Percentiles rank a stretch among this genome's conserved stretches.
Conservation (phyloP, 2,329 filamentous ascomycete species). For the Penicillium verrucosum region DNA sequence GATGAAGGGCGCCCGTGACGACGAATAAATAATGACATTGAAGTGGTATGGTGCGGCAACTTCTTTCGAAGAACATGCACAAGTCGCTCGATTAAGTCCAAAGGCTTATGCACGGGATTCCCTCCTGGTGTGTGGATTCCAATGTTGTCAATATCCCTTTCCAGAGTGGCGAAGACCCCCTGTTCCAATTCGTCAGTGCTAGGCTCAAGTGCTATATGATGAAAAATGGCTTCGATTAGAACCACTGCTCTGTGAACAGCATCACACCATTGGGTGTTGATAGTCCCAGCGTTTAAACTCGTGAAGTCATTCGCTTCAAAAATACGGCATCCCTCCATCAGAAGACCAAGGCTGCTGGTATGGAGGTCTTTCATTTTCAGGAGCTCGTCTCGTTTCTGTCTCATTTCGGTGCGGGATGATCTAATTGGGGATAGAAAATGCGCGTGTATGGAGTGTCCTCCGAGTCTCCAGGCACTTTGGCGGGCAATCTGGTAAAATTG, state of each 20-base stretch:
- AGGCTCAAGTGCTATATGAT: constrained; percentile 63
- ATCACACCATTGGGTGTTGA: constrained; percentile 61
- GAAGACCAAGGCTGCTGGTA: constrained; percentile 78
- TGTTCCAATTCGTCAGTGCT: constrained; percentile 55
- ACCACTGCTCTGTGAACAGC: constrained; percentile 76
- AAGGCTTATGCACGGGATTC: constrained; percentile 42
- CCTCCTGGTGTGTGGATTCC: neutral
- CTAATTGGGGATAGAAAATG: constrained; percentile 76
- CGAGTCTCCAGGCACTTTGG: constrained; percentile 70
- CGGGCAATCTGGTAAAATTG: constrained; percentile 78
- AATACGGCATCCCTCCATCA: constrained; percentile 80
- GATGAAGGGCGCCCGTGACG: constrained; percentile 72
- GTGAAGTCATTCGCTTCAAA: constrained; percentile 60
- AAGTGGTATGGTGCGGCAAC: constrained; percentile 63
- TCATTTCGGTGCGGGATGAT: constrained; percentile 69
- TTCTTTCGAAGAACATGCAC: constrained; percentile 62
- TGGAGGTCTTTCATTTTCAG: constrained; percentile 73
- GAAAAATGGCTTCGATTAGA: constrained; percentile 80
- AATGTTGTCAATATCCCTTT: constrained; percentile 57
- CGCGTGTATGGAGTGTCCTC: constrained; percentile 64
- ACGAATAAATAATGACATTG: constrained; percentile 55
- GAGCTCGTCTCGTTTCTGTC: constrained; percentile 68
- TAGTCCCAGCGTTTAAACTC: constrained; percentile 42
- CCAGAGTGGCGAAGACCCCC: constrained; percentile 55
- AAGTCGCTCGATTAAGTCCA: constrained; percentile 33